These are phyloP conservation scores for Eucalyptus polybractea DNA, from an alignment of 345 rosid species.

Conservation along the genomic window DNA sequence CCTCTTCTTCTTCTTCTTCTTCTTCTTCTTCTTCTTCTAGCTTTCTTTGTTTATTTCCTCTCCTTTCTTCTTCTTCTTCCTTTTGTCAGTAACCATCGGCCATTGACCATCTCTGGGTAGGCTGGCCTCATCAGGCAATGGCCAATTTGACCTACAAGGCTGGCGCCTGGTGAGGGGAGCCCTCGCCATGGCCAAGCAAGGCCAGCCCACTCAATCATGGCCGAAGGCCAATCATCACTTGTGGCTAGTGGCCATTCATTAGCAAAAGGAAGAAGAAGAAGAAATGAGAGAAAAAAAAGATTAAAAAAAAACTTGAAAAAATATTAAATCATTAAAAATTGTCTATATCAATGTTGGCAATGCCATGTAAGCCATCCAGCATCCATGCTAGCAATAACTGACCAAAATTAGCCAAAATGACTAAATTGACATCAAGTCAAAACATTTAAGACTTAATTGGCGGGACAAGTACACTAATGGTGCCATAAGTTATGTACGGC, in stretches of 20 bases:
- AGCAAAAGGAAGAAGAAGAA: no score
- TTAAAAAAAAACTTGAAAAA: no score
- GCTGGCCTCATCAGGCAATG: accelerated
- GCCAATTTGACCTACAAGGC: accelerated
- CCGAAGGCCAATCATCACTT: accelerated
- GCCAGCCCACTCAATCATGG: accelerated
- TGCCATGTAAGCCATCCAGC: accelerated
- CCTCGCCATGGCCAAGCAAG: no score
- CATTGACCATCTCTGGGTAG: accelerated
- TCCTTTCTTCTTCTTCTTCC: no score
- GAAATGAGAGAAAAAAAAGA: accelerated
- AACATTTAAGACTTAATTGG: no score
- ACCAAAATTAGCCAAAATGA: accelerated
- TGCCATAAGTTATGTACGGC: no score
- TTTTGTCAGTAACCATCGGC: accelerated
- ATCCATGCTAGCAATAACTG: accelerated
- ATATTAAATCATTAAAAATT: no score
- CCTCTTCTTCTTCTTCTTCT: no score
- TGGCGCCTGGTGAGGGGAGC: accelerated
- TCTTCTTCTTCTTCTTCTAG: no score
- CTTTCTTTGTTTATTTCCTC: no score
- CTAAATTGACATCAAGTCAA: accelerated
- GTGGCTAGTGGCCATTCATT: no score
- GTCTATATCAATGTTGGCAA: accelerated
- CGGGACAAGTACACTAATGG: no score